phyloP scores from a whole-genome alignment of 2,329 filamentous ascomycete genomes.

The Trichoderma sp. region DNA sequence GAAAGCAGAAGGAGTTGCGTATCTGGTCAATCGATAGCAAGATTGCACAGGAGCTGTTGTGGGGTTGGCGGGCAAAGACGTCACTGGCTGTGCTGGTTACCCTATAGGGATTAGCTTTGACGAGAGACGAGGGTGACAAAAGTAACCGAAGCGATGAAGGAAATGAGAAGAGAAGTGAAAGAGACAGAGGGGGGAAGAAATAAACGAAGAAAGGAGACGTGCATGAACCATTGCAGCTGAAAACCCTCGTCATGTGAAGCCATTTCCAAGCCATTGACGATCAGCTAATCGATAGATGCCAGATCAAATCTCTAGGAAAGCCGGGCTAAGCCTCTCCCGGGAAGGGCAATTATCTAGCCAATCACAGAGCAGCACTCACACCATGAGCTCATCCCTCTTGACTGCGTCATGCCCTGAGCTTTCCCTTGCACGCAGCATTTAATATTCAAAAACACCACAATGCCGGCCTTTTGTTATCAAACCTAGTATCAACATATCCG shows the following conservation, averaged over 20 bases:
- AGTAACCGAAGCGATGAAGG: too few species aligned
- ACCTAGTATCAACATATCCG: neutral
- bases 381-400: conserved; percentile 11
- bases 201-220: neutral
- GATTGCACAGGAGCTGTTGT: conserved; percentile 18
- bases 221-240: neutral
- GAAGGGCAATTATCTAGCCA: neutral
- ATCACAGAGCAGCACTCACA: neutral
- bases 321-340: neutral
- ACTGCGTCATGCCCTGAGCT: neutral
- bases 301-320: neutral
- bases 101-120: neutral
- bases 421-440: neutral
- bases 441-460: neutral
- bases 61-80: conserved; percentile 14
- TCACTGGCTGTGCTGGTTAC: conserved; percentile 9
- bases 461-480: neutral
- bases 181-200: neutral
- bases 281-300: neutral
- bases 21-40: conserved; percentile 12
- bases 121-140: neutral
- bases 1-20: neutral
- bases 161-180: neutral
- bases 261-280: neutral
- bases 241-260: neutral